phyloP scores from a whole-genome alignment of 768 basidiomycete genomes.

The Mycena vitilis region DNA sequence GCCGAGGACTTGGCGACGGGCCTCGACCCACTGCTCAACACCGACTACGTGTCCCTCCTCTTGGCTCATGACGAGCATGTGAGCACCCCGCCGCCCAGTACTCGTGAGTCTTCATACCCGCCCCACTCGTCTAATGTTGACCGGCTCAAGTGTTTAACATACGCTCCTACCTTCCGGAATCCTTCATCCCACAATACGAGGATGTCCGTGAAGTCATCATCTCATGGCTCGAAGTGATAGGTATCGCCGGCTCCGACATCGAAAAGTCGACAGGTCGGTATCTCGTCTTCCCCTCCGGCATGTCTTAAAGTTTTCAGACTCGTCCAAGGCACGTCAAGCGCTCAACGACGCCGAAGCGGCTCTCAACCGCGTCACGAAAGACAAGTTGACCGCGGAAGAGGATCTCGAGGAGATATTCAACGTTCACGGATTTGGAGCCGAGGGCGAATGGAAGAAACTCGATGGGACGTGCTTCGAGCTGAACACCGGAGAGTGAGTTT shows the following conservation, averaged over 20 bases:
- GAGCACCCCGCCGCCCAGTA: conserved; percentile 57
- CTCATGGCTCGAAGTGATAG: conserved; percentile 72
- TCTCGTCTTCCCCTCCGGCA: background rate
- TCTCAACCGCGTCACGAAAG: conserved; percentile 62
- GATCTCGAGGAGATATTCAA: conserved; percentile 78
- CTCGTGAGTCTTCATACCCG: conserved; percentile 62
- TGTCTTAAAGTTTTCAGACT: conserved; percentile 50
- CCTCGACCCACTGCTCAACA: conserved; percentile 65
- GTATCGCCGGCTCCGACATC: conserved; percentile 59
- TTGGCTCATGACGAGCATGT: conserved; percentile 82
- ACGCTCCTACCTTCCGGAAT: conserved; percentile 87
- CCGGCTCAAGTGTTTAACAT: conserved; percentile 77
- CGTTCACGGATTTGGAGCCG: conserved; percentile 71
- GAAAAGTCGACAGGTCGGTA: conserved; percentile 56
- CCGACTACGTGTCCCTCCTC: conserved; percentile 81
- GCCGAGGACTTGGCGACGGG: conserved; percentile 67
- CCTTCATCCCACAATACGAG: conserved; percentile 79
- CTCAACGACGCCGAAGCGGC: conserved; percentile 71
- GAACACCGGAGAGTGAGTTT: conserved; percentile 88
- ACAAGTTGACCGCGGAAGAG: conserved; percentile 64
- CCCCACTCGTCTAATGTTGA: background rate
- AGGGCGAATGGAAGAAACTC: conserved; percentile 98
- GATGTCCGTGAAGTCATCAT: conserved; percentile 69
- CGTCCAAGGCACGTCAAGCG: conserved; percentile 71
- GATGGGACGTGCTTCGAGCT: conserved; percentile 83